These are phyloP conservation scores for Aspergillus transmontanensis DNA, from an alignment of 2,329 filamentous ascomycete genomes.

Conservation along the genomic window DNA sequence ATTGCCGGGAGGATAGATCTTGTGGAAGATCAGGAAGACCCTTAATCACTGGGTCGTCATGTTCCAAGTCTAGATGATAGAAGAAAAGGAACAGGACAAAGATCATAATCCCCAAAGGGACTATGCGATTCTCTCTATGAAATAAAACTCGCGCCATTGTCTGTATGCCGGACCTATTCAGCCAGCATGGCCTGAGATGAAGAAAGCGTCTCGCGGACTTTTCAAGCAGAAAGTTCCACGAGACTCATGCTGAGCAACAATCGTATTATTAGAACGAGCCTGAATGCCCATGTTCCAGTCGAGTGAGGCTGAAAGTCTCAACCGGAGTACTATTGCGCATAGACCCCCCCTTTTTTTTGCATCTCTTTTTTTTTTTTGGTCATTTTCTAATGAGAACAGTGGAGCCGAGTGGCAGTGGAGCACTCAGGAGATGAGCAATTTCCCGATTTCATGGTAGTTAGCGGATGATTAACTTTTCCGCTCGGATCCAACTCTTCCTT, in stretches of 20 bases:
- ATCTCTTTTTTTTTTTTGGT: not conserved
- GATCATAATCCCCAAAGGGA: slow-evolving; percentile 28
- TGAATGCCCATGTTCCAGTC: not conserved
- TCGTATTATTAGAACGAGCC: not conserved
- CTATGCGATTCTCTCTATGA: slow-evolving; percentile 28
- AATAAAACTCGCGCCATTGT: slow-evolving; percentile 18
- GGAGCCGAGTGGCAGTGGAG: not conserved
- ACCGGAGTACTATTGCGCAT: not conserved
- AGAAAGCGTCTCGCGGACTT: not conserved
- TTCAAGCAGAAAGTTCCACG: not conserved
- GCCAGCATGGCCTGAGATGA: not conserved
- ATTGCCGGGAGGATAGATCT: not conserved
- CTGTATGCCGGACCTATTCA: not conserved
- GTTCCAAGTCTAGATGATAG: slow-evolving; percentile 28
- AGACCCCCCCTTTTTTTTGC: not conserved
- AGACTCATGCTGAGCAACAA: not conserved
- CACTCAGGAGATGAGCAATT: slow-evolving; percentile 1
- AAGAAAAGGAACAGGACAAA: slow-evolving; percentile 24
- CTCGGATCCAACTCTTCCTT: not conserved
- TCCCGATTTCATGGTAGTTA: not conserved
- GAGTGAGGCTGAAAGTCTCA: not conserved
- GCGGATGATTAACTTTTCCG: slow-evolving; percentile 1
- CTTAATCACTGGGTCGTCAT: slow-evolving; percentile 1
- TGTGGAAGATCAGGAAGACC: not conserved
- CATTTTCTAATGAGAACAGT: not conserved